Conservation (phyloP, 2,329 filamentous ascomycete genomes). For the Stylonectria norvegica region DNA sequence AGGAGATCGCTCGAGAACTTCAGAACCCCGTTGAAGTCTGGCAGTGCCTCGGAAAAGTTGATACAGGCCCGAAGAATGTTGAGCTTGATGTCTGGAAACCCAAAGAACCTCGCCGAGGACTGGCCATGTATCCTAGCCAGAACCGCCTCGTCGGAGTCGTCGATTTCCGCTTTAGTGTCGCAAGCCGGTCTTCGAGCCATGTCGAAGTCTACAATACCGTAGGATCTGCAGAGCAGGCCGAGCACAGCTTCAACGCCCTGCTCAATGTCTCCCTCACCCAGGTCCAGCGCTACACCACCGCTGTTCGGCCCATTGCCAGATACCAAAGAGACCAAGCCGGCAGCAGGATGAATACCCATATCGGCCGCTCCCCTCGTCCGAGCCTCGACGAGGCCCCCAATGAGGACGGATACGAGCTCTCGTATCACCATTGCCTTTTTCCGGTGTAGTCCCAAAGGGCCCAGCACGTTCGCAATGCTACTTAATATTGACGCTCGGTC, state of each 20-base stretch:
- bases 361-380: slow-evolving; percentile 93
- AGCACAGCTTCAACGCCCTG: slow-evolving; percentile 63
- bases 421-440: slow-evolving; percentile 90
- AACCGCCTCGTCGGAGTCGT: slow-evolving; percentile 50
- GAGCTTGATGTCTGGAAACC: slow-evolving; percentile 75
- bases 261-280: slow-evolving; percentile 63
- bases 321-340: slow-evolving; percentile 73
- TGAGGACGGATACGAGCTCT: slow-evolving; percentile 78
- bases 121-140: slow-evolving; percentile 59
- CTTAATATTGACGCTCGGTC: slow-evolving; percentile 78
- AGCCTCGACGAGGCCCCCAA: slow-evolving; percentile 83
- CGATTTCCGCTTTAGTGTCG: slow-evolving; percentile 24
- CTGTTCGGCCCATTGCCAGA: slow-evolving; percentile 47
- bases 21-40: slow-evolving; percentile 87
- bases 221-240: slow-evolving; percentile 57
- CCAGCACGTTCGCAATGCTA: slow-evolving; percentile 83
- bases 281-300: slow-evolving; percentile 54
- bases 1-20: slow-evolving; percentile 82
- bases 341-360: slow-evolving; percentile 90
- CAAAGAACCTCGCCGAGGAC: slow-evolving; percentile 62
- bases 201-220: slow-evolving; percentile 58
- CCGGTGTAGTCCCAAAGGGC: slow-evolving; percentile 72
- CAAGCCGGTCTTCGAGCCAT: slow-evolving; percentile 25
- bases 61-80: slow-evolving; percentile 87
- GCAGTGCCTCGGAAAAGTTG: slow-evolving; percentile 88